phyloP scores from a whole-genome alignment of 352 stramenopile genomes.

The Globisporangium polare region DNA sequence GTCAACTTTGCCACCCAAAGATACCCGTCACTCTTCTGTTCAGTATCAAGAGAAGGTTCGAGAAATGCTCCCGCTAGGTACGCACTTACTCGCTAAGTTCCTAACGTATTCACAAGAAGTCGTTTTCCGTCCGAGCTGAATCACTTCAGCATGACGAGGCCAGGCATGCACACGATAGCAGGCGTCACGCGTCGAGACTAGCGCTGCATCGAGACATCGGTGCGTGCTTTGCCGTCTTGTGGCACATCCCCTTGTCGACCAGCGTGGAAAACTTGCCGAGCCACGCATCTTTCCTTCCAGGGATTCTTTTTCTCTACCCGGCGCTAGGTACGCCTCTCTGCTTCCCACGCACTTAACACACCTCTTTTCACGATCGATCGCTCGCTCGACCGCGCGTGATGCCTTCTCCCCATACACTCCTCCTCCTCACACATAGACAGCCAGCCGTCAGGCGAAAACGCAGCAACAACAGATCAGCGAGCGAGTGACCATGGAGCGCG shows the following conservation, averaged over 20 bases:
- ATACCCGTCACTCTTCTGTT: constrained; percentile 5
- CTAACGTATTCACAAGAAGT: background rate
- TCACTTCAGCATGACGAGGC: background rate
- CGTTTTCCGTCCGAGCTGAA: background rate
- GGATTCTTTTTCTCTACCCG: background rate
- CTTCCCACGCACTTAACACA: background rate
- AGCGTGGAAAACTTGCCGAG: background rate
- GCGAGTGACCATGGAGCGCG: constrained; percentile 11
- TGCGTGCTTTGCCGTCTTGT: too few species aligned
- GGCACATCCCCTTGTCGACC: background rate
- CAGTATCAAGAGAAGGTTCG: constrained; percentile 28
- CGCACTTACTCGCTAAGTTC: background rate
- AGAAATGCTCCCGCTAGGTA: constrained; percentile 23
- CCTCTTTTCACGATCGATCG: background rate
- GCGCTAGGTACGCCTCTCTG: background rate
- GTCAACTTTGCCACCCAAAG: background rate
- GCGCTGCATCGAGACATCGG: background rate
- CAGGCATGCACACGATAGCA: background rate
- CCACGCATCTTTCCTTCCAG: constrained; percentile 3
- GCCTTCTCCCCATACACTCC: constrained; percentile 4
- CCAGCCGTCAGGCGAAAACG: background rate
- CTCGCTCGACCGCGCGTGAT: background rate
- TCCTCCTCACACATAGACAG: background rate
- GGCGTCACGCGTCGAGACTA: background rate
- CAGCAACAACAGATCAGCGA: constrained; percentile 4